Percentiles rank a stretch among this genome's conserved stretches.
phyloP scores from a whole-genome alignment of 176 grass and related monocot genomes.

The Carex parvula region DNA sequence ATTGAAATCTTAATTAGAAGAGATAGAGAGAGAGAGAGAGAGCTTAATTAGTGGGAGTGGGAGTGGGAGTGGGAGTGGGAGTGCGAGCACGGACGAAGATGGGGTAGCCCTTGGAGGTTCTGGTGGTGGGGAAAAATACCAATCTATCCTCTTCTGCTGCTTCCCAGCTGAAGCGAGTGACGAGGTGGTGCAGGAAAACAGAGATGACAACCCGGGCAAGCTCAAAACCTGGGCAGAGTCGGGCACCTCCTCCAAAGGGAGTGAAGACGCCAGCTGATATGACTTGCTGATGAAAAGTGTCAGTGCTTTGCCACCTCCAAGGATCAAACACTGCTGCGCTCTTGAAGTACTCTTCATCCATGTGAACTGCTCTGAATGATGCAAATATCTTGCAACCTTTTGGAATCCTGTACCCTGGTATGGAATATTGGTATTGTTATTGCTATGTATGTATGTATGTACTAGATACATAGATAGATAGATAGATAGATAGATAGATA shows the following conservation, averaged over 20 bases:
- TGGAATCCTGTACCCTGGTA: slow-evolving; percentile 70
- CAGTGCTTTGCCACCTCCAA: slow-evolving; percentile 89
- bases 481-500: no score
- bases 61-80: neutral
- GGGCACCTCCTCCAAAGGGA: slow-evolving; percentile 81
- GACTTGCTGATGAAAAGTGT: slow-evolving; percentile 41
- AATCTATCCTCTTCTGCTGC: slow-evolving; percentile 68
- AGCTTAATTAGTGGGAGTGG: neutral
- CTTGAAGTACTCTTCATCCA: slow-evolving; percentile 65
- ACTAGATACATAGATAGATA: no score
- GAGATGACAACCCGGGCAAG: slow-evolving; percentile 84
- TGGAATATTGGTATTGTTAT: no score
- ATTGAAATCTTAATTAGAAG: no score
- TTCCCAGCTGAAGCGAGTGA: slow-evolving; percentile 90
- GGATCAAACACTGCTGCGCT: slow-evolving; percentile 77
- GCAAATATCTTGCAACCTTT: slow-evolving; percentile 95
- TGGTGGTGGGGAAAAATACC: slow-evolving; percentile 83
- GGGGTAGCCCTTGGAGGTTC: slow-evolving; percentile 83
- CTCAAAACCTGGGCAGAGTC: slow-evolving; percentile 82
- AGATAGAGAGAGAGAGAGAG: no score
- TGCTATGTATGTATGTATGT: no score
- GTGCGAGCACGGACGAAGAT: slow-evolving; percentile 48
- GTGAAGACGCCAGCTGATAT: slow-evolving; percentile 56
- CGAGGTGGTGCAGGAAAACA: slow-evolving; percentile 73
- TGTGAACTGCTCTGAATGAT: slow-evolving; percentile 90